Conservation (phyloP, 202 grass and related monocot species). For the Zoysia matrella region DNA sequence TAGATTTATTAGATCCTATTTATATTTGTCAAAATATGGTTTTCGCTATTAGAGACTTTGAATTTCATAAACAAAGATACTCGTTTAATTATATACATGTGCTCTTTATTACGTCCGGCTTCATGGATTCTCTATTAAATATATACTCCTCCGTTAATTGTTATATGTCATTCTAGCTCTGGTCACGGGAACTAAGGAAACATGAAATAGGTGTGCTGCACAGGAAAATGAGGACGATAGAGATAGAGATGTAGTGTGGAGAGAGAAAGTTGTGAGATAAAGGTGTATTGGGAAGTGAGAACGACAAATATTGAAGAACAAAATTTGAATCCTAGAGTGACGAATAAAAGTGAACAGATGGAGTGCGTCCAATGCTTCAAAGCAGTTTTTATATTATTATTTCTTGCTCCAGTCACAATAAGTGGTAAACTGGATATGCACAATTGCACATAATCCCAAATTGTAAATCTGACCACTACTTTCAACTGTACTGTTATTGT, state of each 20-base stretch:
- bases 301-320: no score
- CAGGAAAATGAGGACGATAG: no score
- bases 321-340: background rate
- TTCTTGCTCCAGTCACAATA: background rate
- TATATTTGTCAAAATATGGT: background rate
- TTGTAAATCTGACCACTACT: background rate
- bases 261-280: no score
- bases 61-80: background rate
- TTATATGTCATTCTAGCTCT: no score
- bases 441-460: background rate
- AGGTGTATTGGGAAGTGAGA: no score
- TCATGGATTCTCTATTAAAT: constrained; percentile 5
- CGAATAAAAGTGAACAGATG: background rate
- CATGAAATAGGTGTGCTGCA: no score
- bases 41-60: background rate
- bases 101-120: background rate
- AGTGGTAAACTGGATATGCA: background rate
- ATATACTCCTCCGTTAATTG: background rate
- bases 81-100: background rate
- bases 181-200: no score
- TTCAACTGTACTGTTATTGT: background rate
- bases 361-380: no score
- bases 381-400: background rate
- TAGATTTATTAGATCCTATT: background rate
- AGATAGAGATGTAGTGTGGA: no score